phyloP scores from a whole-genome alignment of 129 eudicot species.

The Flaveria ramosissima region DNA sequence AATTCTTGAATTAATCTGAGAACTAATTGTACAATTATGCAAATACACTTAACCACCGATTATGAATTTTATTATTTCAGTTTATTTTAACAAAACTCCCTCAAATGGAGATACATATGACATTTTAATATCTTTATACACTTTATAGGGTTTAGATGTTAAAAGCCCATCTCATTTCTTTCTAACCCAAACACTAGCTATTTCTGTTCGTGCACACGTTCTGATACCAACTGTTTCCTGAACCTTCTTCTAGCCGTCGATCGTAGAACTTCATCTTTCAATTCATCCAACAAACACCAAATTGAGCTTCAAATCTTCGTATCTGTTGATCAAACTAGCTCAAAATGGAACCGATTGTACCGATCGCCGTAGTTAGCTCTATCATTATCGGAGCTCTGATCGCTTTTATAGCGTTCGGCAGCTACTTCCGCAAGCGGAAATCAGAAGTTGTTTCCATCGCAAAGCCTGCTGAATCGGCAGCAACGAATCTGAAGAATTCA shows the following conservation, averaged over 20 bases:
- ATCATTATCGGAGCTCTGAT: constrained; percentile 64
- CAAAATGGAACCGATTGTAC: constrained; percentile 56
- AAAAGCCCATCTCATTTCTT: neutral
- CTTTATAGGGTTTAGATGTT: neutral
- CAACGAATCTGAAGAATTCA: constrained; percentile 45
- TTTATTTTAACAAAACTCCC: too few relatives aligned
- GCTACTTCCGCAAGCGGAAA: constrained; percentile 67
- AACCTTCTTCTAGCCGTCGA: constrained; percentile 9
- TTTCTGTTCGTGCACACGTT: constrained; percentile 10
- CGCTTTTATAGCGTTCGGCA: constrained; percentile 58
- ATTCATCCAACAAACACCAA: neutral
- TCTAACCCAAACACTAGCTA: neutral
- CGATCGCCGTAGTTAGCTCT: constrained; percentile 48
- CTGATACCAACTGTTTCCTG: constrained; percentile 3
- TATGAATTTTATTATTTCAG: too few relatives aligned
- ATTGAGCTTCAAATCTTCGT: neutral
- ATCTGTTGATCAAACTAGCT: constrained; percentile 12
- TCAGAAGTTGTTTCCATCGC: constrained; percentile 68
- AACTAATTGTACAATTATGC: too few relatives aligned
- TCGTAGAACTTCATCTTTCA: neutral
- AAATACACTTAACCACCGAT: too few relatives aligned
- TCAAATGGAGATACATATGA: too few relatives aligned
- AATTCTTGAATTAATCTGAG: too few relatives aligned
- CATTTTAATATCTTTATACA: too few relatives aligned
- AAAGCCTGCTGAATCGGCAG: constrained; percentile 34